Conservation (phyloP, 257 asterid genomes). For the Solanum sitiens region DNA sequence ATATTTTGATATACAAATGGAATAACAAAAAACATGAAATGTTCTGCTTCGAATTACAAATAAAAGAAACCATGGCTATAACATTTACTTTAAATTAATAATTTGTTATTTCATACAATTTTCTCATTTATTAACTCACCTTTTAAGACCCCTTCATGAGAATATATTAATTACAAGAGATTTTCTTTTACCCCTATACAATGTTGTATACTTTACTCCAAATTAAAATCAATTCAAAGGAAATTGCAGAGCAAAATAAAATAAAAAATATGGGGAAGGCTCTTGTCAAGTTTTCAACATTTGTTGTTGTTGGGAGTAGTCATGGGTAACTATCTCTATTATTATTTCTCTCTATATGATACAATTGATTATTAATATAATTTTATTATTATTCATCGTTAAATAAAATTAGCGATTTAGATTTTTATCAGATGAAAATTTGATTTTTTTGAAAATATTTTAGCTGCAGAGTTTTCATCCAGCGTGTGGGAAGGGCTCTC, state of each 20-base stretch:
- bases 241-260: not conserved
- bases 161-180: not conserved
- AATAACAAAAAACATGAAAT: no score
- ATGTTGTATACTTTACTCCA: not conserved
- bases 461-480: not conserved
- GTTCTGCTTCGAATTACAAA: no score
- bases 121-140: not conserved
- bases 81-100: no score
- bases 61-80: no score
- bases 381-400: not conserved
- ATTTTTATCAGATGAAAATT: not conserved
- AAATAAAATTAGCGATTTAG: not conserved
- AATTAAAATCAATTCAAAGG: not conserved
- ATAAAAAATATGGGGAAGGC: not conserved
- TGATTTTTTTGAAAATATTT: not conserved
- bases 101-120: no score
- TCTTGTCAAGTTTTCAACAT: not conserved
- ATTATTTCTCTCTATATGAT: not conserved
- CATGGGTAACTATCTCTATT: not conserved
- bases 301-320: not conserved
- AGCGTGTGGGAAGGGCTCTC: not conserved
- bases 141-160: not conserved
- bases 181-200: not conserved
- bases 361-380: not conserved
- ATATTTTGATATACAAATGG: no score